These are phyloP conservation scores for Coniella lustricola DNA, from an alignment of 2,329 filamentous ascomycete species.

Conservation along the genomic window DNA sequence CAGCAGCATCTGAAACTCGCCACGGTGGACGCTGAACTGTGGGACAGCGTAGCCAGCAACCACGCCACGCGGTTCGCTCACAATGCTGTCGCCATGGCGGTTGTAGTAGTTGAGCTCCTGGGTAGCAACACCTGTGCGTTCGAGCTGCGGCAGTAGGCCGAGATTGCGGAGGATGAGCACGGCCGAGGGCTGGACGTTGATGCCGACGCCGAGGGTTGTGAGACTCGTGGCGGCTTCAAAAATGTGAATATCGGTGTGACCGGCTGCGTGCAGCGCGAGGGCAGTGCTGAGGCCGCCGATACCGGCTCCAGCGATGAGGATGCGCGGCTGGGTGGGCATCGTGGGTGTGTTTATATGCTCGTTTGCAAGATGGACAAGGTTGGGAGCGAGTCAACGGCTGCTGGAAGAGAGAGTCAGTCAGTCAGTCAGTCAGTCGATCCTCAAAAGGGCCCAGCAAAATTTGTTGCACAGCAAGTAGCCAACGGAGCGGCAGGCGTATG, in stretches of 20 bases:
- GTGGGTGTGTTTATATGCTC: not conserved
- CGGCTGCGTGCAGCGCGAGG: constrained; percentile 24
- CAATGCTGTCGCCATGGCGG: constrained; percentile 33
- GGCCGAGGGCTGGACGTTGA: constrained; percentile 39
- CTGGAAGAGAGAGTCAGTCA: too few species aligned
- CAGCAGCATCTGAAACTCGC: constrained; percentile 37
- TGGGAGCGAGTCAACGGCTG: too few species aligned
- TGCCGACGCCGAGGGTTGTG: constrained; percentile 36
- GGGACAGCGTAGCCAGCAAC: constrained; percentile 34
- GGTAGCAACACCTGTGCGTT: constrained; percentile 33
- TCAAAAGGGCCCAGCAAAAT: too few species aligned
- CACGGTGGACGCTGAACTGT: constrained; percentile 38
- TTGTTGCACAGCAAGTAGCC: too few species aligned
- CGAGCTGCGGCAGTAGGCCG: constrained; percentile 32
- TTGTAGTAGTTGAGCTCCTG: constrained; percentile 39
- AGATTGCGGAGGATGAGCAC: constrained; percentile 37
- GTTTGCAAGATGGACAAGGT: not conserved
- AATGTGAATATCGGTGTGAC: constrained; percentile 33
- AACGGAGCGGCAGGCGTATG: too few species aligned
- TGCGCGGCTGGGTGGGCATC: constrained; percentile 18
- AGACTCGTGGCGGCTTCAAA: constrained; percentile 35
- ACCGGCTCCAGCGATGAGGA: constrained; percentile 25
- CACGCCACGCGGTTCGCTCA: constrained; percentile 34
- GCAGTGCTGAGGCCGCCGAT: constrained; percentile 24
- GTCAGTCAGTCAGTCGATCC: too few species aligned